A percentile compares a stretch with the other conserved stretches of the same genome.
These are phyloP conservation scores for Yamadazyma paraphyllophila DNA, from an alignment of 805 yeast species.

Conservation along the genomic window DNA sequence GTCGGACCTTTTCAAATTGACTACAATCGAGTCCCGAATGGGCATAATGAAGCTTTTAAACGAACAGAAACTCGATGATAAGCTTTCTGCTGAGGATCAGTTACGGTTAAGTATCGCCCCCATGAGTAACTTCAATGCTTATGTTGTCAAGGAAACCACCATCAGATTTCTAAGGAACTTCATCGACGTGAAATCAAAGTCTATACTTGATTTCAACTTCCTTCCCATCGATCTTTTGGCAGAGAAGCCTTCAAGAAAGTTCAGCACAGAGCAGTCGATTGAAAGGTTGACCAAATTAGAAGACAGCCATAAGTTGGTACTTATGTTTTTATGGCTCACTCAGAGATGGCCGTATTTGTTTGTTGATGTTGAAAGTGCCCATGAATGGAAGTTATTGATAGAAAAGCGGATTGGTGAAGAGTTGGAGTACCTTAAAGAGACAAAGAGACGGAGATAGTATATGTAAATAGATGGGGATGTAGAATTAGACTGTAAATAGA, in stretches of 20 bases:
- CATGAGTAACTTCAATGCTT: constrained; percentile 34
- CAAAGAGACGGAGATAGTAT: background rate
- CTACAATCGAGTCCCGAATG: constrained; percentile 11
- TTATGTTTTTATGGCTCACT: constrained; percentile 79
- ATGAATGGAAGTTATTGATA: constrained; percentile 63
- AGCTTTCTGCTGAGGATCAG: constrained; percentile 52
- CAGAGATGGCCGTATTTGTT: constrained; percentile 83
- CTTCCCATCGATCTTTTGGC: constrained; percentile 25
- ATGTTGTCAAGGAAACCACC: constrained; percentile 41
- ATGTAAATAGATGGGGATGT: background rate
- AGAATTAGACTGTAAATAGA: background rate
- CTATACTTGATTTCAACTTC: constrained; percentile 51
- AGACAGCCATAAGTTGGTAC: constrained; percentile 61
- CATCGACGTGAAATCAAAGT: constrained; percentile 50
- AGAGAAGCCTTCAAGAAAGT: background rate
- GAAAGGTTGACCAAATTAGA: constrained; percentile 42
- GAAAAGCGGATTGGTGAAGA: constrained; percentile 60
- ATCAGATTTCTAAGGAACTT: constrained; percentile 52
- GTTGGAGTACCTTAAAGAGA: constrained; percentile 28
- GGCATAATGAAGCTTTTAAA: constrained; percentile 35
- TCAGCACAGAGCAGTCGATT: background rate
- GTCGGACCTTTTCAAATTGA: constrained; percentile 7
- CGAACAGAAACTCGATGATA: constrained; percentile 22
- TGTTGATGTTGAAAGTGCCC: constrained; percentile 72
- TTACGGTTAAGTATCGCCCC: constrained; percentile 63